Percentiles rank a stretch among this genome's conserved stretches.
Conservation (phyloP, 2,329 filamentous ascomycete genomes). For the Paracoccidioides brasiliensis region DNA sequence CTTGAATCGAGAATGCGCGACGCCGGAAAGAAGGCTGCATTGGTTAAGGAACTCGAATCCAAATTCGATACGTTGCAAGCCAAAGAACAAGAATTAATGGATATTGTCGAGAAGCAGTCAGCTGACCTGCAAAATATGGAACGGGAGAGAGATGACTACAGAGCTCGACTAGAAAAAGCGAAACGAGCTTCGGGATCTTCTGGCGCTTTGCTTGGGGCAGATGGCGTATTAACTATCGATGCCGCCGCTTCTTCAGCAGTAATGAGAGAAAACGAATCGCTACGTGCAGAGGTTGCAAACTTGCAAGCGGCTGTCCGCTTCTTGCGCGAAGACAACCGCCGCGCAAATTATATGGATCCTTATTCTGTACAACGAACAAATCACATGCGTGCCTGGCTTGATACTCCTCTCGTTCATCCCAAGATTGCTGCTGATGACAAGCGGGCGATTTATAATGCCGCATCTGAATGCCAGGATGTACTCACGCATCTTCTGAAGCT, state of each 20-base stretch:
- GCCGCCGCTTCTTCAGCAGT: constrained; percentile 29
- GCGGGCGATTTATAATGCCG: constrained; percentile 22
- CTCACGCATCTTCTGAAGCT: constrained; percentile 31
- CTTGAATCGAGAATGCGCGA: constrained; percentile 79
- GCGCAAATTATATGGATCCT: constrained; percentile 27
- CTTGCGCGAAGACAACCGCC: constrained; percentile 33
- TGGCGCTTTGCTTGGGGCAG: constrained; percentile 23
- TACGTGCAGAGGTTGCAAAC: constrained; percentile 30
- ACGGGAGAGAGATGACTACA: constrained; percentile 29
- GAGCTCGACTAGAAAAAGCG: constrained; percentile 29
- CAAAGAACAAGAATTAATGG: constrained; percentile 22
- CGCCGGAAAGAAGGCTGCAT: constrained; percentile 58
- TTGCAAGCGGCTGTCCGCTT: constrained; percentile 36
- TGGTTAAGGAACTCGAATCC: constrained; percentile 31
- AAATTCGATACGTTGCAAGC: constrained; percentile 29
- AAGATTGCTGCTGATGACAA: constrained; percentile 18
- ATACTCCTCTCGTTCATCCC: constrained; percentile 25
- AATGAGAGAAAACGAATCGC: constrained; percentile 32
- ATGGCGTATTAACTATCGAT: constrained; percentile 20
- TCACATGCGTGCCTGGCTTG: constrained; percentile 32
- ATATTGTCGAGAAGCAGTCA: constrained; percentile 23
- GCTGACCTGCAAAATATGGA: constrained; percentile 26
- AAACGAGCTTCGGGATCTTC: constrained; percentile 29
- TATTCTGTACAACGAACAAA: constrained; percentile 30
- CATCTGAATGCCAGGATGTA: constrained; percentile 30